Evolutionary conservation across 2,329 filamentous ascomycete genomes (phyloP).

Genomic region (Coniella lustricola): DNA sequence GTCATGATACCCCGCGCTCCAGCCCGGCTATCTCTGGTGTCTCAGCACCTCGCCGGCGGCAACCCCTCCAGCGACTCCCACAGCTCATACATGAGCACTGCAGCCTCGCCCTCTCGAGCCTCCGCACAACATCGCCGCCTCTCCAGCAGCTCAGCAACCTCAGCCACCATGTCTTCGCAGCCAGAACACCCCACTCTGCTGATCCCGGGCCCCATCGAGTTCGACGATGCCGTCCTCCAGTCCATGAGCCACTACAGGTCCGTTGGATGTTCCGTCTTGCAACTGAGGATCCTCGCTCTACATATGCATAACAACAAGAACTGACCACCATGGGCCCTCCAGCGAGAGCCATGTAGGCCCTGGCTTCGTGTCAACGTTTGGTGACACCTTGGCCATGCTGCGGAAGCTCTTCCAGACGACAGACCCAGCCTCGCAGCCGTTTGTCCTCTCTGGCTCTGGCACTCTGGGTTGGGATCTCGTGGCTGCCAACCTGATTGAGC

Average conservation of each 20-base stretch:
- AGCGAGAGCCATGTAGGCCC: slow-evolving; percentile 92
- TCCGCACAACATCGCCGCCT: slow-evolving; percentile 22
- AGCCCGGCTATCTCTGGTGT: slow-evolving; percentile 29
- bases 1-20: slow-evolving; percentile 23
- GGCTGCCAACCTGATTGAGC: slow-evolving; percentile 84
- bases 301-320: neutral
- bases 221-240: slow-evolving; percentile 91
- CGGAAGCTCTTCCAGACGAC: slow-evolving; percentile 92
- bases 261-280: slow-evolving; percentile 17
- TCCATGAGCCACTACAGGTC: slow-evolving; percentile 94
- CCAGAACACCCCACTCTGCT: slow-evolving; percentile 66
- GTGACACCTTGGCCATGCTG: slow-evolving; percentile 79
- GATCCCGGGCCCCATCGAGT: slow-evolving; percentile 96
- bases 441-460: slow-evolving; percentile 88
- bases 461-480: slow-evolving; percentile 97
- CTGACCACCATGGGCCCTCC: slow-evolving; percentile 1
- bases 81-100: neutral
- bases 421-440: slow-evolving; percentile 75
- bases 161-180: slow-evolving; percentile 52
- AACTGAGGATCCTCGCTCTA: no score
- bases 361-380: slow-evolving; percentile 83
- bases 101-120: slow-evolving; percentile 18
- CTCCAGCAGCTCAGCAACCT: slow-evolving; percentile 20
- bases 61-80: neutral
- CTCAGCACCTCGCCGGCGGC: slow-evolving; percentile 27